phyloP scores from a whole-genome alignment of 2,329 filamentous ascomycete species.

The Mycosphaerella arachidis region DNA sequence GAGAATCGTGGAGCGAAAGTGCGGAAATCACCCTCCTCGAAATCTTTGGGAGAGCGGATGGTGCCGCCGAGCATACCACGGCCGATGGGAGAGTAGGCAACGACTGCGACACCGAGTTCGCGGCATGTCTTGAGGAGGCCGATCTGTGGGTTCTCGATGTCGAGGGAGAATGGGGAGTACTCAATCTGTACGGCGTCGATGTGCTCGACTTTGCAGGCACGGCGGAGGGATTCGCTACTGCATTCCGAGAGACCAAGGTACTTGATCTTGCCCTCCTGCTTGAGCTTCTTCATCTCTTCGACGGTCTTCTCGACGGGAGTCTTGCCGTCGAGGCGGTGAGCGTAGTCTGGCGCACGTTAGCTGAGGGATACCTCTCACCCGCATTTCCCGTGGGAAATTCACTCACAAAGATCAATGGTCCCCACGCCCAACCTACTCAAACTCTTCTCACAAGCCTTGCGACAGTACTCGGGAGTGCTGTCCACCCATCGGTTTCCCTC shows the following conservation, averaged over 20 bases:
- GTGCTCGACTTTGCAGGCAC: slow-evolving; percentile 48
- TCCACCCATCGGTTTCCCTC: slow-evolving; percentile 37
- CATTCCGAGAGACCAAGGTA: slow-evolving; percentile 54
- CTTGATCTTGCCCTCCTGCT: slow-evolving; percentile 54
- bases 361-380: no score
- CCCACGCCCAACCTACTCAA: slow-evolving; percentile 38
- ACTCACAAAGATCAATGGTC: slow-evolving; percentile 38
- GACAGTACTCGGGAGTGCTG: slow-evolving; percentile 39
- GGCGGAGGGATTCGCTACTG: slow-evolving; percentile 47
- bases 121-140: slow-evolving; percentile 51
- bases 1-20: slow-evolving; percentile 45
- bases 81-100: slow-evolving; percentile 58
- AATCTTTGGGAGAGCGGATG: slow-evolving; percentile 44
- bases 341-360: slow-evolving; percentile 27
- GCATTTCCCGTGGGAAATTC: not conserved
- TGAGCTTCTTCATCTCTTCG: slow-evolving; percentile 45
- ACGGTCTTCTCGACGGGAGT: slow-evolving; percentile 49
- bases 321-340: slow-evolving; percentile 40
- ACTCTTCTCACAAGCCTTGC: slow-evolving; percentile 38
- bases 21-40: slow-evolving; percentile 49
- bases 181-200: slow-evolving; percentile 53
- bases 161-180: slow-evolving; percentile 47
- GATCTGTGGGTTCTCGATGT: slow-evolving; percentile 53
- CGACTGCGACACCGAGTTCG: slow-evolving; percentile 55
- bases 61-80: slow-evolving; percentile 54